Percentiles rank a stretch among this genome's conserved stretches.
Evolutionary conservation across 805 yeast species (phyloP).

Genomic region (Kazachstania bromeliacearum): DNA sequence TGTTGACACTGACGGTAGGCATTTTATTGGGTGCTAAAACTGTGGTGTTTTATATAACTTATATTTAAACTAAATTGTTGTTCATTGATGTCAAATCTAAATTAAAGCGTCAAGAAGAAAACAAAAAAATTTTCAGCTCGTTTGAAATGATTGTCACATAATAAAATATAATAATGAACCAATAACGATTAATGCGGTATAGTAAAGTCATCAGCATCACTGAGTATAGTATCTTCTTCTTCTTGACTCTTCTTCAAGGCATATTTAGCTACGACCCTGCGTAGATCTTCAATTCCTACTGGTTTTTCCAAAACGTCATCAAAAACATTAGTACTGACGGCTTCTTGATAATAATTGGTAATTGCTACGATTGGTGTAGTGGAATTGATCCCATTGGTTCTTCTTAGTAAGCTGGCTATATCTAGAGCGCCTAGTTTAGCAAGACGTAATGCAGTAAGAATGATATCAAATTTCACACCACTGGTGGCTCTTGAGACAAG

Average conservation of each 20-base stretch:
- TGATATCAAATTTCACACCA: slow-evolving; percentile 73
- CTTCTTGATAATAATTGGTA: slow-evolving; percentile 65
- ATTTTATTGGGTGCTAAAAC: too few species aligned
- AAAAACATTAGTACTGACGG: slow-evolving; percentile 43
- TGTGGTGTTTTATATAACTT: too few species aligned
- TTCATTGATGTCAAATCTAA: too few species aligned
- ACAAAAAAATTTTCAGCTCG: not conserved
- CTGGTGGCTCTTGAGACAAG: slow-evolving; percentile 73
- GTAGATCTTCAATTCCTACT: slow-evolving; percentile 21
- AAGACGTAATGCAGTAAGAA: slow-evolving; percentile 63
- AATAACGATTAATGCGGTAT: not conserved
- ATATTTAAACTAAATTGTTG: too few species aligned
- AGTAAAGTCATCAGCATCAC: slow-evolving; percentile 15
- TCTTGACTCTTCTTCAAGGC: slow-evolving; percentile 26
- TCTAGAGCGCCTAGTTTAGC: slow-evolving; percentile 64
- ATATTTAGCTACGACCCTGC: slow-evolving; percentile 23
- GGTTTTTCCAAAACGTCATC: slow-evolving; percentile 74
- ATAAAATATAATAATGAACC: too few species aligned
- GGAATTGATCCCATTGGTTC: slow-evolving; percentile 69
- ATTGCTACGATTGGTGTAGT: slow-evolving; percentile 69
- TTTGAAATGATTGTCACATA: not conserved
- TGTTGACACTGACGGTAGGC: slow-evolving; percentile 97
- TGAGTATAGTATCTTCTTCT: slow-evolving; percentile 24
- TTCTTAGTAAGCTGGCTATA: slow-evolving; percentile 63
- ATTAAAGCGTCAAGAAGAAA: not conserved